These are phyloP conservation scores for Petrea volubilis DNA, from an alignment of 257 asterid species.

Conservation along the genomic window DNA sequence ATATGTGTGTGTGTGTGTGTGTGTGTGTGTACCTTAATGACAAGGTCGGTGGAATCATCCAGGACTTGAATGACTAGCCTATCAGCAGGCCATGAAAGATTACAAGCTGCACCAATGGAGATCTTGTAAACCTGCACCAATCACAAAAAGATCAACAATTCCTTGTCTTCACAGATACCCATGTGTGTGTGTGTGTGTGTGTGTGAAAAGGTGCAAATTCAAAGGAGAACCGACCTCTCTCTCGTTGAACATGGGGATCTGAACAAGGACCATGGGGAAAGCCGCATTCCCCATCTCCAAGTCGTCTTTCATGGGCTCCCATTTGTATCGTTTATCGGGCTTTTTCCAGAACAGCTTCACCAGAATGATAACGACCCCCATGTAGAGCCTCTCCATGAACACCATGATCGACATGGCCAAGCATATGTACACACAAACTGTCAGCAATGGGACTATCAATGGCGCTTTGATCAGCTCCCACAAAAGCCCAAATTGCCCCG, in stretches of 20 bases:
- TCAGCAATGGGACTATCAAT: slow-evolving; percentile 70
- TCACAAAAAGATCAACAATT: not conserved
- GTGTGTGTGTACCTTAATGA: slow-evolving; percentile 42
- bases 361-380: slow-evolving; percentile 83
- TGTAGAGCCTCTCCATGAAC: slow-evolving; percentile 83
- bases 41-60: slow-evolving; percentile 62
- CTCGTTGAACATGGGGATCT: slow-evolving; percentile 75
- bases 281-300: slow-evolving; percentile 49
- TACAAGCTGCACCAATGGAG: slow-evolving; percentile 73
- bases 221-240: slow-evolving; percentile 41
- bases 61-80: slow-evolving; percentile 67
- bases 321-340: slow-evolving; percentile 78
- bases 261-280: slow-evolving; percentile 60
- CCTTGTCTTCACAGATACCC: not conserved
- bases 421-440: slow-evolving; percentile 62
- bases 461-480: slow-evolving; percentile 93
- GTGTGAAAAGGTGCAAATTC: not conserved
- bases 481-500: slow-evolving; percentile 63
- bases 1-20: not conserved
- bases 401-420: slow-evolving; percentile 87
- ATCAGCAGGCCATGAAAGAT: slow-evolving; percentile 71
- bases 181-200: not conserved
- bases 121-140: slow-evolving; percentile 61
- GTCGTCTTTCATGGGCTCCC: slow-evolving; percentile 77
- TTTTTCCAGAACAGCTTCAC: slow-evolving; percentile 85